These are phyloP conservation scores for Scheffersomyces lignicola DNA, from an alignment of 1,139 yeast genomes.

Conservation along the genomic window DNA sequence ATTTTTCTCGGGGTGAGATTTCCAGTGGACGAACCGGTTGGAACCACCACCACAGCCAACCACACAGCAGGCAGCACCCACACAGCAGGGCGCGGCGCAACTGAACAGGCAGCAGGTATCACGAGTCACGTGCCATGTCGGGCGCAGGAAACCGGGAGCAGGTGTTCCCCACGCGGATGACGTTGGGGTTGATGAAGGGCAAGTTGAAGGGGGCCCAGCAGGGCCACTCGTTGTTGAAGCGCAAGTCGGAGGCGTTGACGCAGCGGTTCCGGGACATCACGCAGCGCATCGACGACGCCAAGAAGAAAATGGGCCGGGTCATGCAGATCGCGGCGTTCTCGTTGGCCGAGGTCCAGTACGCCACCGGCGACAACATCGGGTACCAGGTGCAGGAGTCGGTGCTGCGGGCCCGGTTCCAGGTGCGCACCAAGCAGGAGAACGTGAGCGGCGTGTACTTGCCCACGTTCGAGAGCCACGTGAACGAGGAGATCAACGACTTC, in stretches of 20 bases:
- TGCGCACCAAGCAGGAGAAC: conserved; percentile 90
- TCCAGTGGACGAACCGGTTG: too few relatives aligned
- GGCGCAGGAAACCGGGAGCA: conserved; percentile 68
- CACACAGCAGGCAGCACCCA: conserved; percentile 3
- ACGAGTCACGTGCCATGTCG: conserved; percentile 44
- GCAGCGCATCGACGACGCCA: conserved; percentile 90
- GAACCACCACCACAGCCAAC: conserved; percentile 1
- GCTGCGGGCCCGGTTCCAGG: conserved; percentile 84
- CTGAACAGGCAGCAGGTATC: too few relatives aligned
- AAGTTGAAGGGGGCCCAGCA: conserved; percentile 97
- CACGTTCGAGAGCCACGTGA: conserved; percentile 81
- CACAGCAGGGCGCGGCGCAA: too few relatives aligned
- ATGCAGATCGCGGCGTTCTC: conserved; percentile 99
- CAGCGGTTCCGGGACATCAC: conserved; percentile 96
- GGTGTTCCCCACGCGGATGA: conserved; percentile 97
- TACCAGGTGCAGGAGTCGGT: conserved; percentile 96
- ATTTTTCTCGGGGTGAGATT: too few relatives aligned
- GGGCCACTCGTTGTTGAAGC: conserved; percentile 88
- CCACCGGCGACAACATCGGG: conserved; percentile 93
- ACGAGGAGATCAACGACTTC: conserved; percentile 86
- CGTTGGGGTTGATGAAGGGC: conserved; percentile 90
- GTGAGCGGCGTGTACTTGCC: conserved; percentile 96
- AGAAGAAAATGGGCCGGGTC: conserved; percentile 95
- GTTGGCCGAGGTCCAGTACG: conserved; percentile 94
- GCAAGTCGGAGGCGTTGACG: conserved; percentile 96